Evolutionary conservation across 1,284 basidiomycete species (phyloP).

Genomic region (Sporisorium iseilematis-ciliati): DNA sequence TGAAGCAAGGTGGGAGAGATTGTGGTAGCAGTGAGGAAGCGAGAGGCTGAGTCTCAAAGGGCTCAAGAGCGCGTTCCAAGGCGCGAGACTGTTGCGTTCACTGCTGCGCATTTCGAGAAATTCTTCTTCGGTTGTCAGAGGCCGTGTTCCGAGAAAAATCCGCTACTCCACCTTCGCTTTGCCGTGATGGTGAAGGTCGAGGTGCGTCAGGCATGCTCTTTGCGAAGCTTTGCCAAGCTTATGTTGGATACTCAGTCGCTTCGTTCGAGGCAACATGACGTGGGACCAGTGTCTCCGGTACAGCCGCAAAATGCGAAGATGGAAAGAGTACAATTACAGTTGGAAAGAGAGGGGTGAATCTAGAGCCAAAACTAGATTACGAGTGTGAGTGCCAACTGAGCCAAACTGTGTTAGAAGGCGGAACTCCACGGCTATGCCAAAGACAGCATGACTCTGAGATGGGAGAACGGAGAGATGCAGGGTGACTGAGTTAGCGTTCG

Average conservation of each 20-base stretch:
- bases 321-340: conserved; percentile 14
- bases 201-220: not conserved
- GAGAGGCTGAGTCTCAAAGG: not conserved
- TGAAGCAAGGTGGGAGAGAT: not conserved
- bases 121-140: conserved; percentile 3
- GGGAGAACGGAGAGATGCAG: not conserved
- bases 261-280: not conserved
- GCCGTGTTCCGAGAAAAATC: conserved; percentile 21
- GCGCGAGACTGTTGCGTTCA: too few species aligned
- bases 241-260: not conserved
- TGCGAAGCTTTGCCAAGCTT: too few species aligned
- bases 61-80: conserved; percentile 12
- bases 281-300: too few species aligned
- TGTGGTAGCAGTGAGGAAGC: not conserved
- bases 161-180: conserved; percentile 15
- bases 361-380: not conserved
- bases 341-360: not conserved
- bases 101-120: conserved; percentile 12
- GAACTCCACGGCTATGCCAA: not conserved
- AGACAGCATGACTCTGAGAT: not conserved
- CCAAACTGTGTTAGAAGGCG: not conserved
- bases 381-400: not conserved
- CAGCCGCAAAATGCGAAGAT: not conserved
- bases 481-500: not conserved
- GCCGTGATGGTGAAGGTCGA: too few species aligned